Conservation (phyloP, 1,284 basidiomycete species). For the Malassezia equina region DNA sequence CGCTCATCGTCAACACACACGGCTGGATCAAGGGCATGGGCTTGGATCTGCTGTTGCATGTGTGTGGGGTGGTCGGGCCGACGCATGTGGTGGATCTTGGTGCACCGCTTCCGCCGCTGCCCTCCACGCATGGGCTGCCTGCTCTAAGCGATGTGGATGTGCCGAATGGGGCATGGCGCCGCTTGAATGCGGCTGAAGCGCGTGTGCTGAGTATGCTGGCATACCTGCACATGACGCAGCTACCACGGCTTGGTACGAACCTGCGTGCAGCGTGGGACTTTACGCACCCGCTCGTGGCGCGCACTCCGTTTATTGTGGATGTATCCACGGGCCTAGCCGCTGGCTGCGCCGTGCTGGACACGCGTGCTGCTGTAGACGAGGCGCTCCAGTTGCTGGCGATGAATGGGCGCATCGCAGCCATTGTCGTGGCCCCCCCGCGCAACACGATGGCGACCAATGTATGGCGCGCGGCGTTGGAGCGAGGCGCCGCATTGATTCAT, state of each 20-base stretch:
- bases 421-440: conserved; percentile 17
- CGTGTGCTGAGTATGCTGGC: conserved; percentile 24
- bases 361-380: conserved; percentile 26
- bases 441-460: neutral
- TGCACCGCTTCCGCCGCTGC: conserved; percentile 5
- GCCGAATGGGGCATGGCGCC: conserved; percentile 14
- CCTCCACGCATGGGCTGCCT: neutral
- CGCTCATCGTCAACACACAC: conserved; percentile 87
- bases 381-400: conserved; percentile 54
- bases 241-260: neutral
- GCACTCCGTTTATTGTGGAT: conserved; percentile 26
- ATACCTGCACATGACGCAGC: conserved; percentile 31
- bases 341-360: conserved; percentile 51
- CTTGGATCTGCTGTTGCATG: conserved; percentile 62
- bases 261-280: conserved; percentile 58
- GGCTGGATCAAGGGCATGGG: conserved; percentile 94
- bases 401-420: conserved; percentile 67
- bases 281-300: conserved; percentile 56
- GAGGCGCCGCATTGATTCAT: neutral
- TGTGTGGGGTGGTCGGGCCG: conserved; percentile 61
- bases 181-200: conserved; percentile 26
- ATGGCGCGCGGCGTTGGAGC: conserved; percentile 22
- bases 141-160: neutral
- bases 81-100: conserved; percentile 57
- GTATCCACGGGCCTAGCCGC: conserved; percentile 58